phyloP scores from a whole-genome alignment of 2,329 filamentous ascomycete genomes.

The Stagonosporopsis tanaceti region DNA sequence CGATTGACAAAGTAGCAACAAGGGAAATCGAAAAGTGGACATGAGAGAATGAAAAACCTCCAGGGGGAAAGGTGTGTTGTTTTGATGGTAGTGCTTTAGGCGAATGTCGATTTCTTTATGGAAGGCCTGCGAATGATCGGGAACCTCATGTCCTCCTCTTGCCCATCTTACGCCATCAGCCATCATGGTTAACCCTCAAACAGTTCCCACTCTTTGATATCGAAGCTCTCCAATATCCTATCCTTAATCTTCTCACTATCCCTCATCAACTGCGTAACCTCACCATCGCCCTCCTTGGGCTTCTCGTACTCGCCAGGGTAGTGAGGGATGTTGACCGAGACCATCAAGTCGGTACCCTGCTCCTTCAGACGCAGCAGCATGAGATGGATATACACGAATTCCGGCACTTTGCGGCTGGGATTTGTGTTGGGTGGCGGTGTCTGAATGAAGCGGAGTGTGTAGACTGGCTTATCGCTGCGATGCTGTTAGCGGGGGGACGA shows the following conservation, averaged over 20 bases:
- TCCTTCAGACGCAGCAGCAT: slow-evolving; percentile 78
- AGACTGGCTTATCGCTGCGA: slow-evolving; percentile 62
- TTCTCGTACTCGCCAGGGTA: slow-evolving; percentile 76
- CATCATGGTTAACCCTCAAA: slow-evolving; percentile 57
- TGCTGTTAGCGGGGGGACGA: slow-evolving; percentile 7
- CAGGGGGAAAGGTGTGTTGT: too few species aligned
- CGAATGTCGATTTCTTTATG: neutral
- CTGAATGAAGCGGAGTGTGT: slow-evolving; percentile 71
- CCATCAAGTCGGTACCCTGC: slow-evolving; percentile 79
- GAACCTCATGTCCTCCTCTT: neutral
- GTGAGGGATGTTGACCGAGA: slow-evolving; percentile 89
- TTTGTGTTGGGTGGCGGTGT: slow-evolving; percentile 46
- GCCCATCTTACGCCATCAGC: neutral
- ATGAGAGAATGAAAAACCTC: neutral
- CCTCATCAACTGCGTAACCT: slow-evolving; percentile 68
- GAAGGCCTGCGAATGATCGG: neutral
- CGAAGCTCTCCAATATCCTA: slow-evolving; percentile 75
- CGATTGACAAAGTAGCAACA: neutral
- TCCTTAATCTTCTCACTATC: slow-evolving; percentile 69
- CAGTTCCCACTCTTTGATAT: slow-evolving; percentile 81
- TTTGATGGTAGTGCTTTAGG: neutral
- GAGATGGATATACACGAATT: slow-evolving; percentile 78
- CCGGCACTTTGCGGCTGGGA: slow-evolving; percentile 47
- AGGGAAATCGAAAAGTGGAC: neutral
- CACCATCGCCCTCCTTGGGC: slow-evolving; percentile 71